Evolutionary conservation across 352 stramenopile species (phyloP), one percentile per base, ranked within the genome.

Genomic region (Pythium aristosporum): DNA sequence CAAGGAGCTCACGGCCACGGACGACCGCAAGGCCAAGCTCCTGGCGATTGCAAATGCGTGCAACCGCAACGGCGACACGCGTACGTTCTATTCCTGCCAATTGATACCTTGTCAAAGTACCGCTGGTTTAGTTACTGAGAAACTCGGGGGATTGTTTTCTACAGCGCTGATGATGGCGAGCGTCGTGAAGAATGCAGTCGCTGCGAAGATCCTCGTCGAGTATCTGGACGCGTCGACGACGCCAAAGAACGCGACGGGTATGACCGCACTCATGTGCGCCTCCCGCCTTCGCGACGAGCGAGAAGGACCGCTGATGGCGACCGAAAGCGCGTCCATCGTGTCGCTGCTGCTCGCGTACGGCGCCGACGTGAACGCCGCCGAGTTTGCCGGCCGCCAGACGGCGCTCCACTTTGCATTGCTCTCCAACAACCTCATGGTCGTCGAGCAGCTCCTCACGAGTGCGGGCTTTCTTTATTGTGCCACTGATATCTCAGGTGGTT

Each of bases 111-210:
- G 59, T 9, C 25, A 30, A 5, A 10, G 44, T 46, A 8, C 16
- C 2, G 23, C 30, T 47, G 56, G 50, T 21, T 61, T 0, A 48
- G 46, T 32, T 47, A 8, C 30, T 49, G 25, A 32, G 7, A 0
- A 21, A 47, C n/a, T 48, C 11, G 47, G n/a, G 21, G 61, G 36
- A 37, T 5, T 11, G 30, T 34, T 28, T 56, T 37, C 0, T 57
- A 5, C 53, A 95, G 87, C 87, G 30, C 67, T 95, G 13, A 95
- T 95, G 87, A 90, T 95, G 76, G 87, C 87, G 23, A 90, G 87
- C 25, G 86, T 92, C 36, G 80, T 80, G 13, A 95, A 95, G 70
- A 88, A 89, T 51, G 72, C 76, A 8, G 67, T 50, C 5, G 83
- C 77, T 3, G 85, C 75, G 48, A 61, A 73, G n/a, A 41, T 79